Percentiles rank a stretch among this genome's conserved stretches.
Conservation (phyloP, 2,329 filamentous ascomycete genomes). For the Zasmidium angulare region DNA sequence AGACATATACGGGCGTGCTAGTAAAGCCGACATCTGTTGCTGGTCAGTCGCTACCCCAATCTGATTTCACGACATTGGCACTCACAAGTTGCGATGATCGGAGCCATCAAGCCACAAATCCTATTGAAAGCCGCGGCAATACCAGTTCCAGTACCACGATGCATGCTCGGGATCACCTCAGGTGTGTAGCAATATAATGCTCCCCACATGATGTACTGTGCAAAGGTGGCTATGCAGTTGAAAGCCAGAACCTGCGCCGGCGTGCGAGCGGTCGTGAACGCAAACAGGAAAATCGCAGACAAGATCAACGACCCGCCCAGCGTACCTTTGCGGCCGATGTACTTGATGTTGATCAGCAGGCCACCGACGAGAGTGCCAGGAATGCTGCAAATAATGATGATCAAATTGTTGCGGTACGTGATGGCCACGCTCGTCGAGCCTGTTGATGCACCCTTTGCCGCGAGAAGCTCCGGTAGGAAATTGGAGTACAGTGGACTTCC, state of each 20-base stretch:
- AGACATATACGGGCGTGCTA: not conserved
- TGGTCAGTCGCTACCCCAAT: too few species aligned
- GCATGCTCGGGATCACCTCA: slow-evolving; percentile 51
- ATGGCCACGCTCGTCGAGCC: slow-evolving; percentile 20
- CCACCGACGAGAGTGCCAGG: slow-evolving; percentile 51
- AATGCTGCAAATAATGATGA: slow-evolving; percentile 54
- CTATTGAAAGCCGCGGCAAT: slow-evolving; percentile 60
- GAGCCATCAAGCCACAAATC: slow-evolving; percentile 58
- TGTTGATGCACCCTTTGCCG: not conserved
- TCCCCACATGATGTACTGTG: slow-evolving; percentile 53
- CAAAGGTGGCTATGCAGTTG: slow-evolving; percentile 53
- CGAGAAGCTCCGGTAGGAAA: not conserved
- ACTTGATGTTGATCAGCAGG: slow-evolving; percentile 48
- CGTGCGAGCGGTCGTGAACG: slow-evolving; percentile 46
- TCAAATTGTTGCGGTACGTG: slow-evolving; percentile 55
- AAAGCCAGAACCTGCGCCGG: slow-evolving; percentile 48
- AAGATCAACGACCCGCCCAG: slow-evolving; percentile 44
- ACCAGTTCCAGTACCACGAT: slow-evolving; percentile 50
- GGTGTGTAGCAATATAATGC: slow-evolving; percentile 54
- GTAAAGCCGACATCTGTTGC: not conserved
- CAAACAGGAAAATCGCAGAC: slow-evolving; percentile 46
- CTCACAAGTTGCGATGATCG: slow-evolving; percentile 47
- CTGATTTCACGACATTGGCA: not conserved
- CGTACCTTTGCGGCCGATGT: slow-evolving; percentile 45
- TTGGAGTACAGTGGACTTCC: not conserved